A percentile compares a stretch with the other conserved stretches of the same genome.
Evolutionary conservation across 2,329 filamentous ascomycete species (phyloP).

Genomic region (Cordyceps militaris): DNA sequence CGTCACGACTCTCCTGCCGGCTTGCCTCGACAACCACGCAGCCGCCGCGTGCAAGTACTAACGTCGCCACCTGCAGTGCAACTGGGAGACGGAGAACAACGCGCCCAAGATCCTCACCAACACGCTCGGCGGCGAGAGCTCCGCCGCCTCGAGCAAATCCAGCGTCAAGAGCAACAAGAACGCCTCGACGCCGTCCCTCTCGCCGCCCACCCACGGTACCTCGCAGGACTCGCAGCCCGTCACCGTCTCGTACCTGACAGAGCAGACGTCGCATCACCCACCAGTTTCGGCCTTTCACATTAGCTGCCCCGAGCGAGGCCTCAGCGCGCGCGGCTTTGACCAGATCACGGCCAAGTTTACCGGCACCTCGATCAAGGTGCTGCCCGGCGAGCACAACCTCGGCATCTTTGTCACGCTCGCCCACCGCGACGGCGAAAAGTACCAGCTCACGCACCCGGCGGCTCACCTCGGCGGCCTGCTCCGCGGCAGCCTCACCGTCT

Average conservation of each 20-base stretch:
- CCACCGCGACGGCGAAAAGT: slow-evolving; percentile 76
- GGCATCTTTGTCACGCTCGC: slow-evolving; percentile 90
- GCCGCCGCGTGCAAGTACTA: background rate
- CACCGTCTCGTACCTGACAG: slow-evolving; percentile 87
- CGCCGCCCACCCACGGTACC: slow-evolving; percentile 42
- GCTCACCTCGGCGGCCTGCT: slow-evolving; percentile 85
- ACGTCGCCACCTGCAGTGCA: slow-evolving; percentile 53
- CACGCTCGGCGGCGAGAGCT: slow-evolving; percentile 34
- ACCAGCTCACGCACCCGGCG: slow-evolving; percentile 91
- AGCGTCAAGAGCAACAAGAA: slow-evolving; percentile 31
- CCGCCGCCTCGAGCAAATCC: slow-evolving; percentile 41
- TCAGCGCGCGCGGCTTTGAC: slow-evolving; percentile 84
- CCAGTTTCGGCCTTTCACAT: slow-evolving; percentile 95
- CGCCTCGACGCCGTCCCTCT: slow-evolving; percentile 42
- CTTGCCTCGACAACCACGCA: background rate
- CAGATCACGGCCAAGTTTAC: slow-evolving; percentile 98
- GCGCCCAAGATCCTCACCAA: slow-evolving; percentile 56
- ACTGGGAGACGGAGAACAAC: slow-evolving; percentile 85
- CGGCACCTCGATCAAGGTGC: slow-evolving; percentile 85
- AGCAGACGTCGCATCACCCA: slow-evolving; percentile 96
- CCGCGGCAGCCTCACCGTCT: slow-evolving; percentile 79
- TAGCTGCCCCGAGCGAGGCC: slow-evolving; percentile 83
- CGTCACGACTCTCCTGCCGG: slow-evolving; percentile 23
- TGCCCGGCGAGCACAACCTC: slow-evolving; percentile 85
- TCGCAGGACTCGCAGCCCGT: slow-evolving; percentile 46